Evolutionary conservation across 2,329 filamentous ascomycete species (phyloP).

Genomic region (Phoma sp.): DNA sequence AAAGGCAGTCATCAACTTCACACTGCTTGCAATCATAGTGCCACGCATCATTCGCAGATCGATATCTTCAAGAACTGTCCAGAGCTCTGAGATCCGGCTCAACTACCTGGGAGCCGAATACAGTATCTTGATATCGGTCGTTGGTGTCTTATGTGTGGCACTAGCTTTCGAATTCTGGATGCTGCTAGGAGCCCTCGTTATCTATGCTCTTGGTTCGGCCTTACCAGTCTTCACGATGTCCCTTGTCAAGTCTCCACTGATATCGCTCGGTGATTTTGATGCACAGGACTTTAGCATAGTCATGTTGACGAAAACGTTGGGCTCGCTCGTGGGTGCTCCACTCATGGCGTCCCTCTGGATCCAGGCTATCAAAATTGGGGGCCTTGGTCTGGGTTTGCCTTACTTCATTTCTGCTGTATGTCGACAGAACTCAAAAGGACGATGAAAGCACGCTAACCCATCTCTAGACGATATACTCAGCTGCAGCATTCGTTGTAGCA

Average conservation of each 20-base stretch:
- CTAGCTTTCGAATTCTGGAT: constrained; percentile 41
- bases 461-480: neutral
- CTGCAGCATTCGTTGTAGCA: neutral
- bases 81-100: constrained; percentile 36
- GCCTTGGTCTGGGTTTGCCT: constrained; percentile 40
- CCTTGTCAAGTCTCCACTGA: constrained; percentile 42
- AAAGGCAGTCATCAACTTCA: constrained; percentile 47
- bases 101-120: constrained; percentile 41
- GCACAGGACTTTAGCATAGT: constrained; percentile 47
- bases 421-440: neutral
- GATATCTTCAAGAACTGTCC: constrained; percentile 28
- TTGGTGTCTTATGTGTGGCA: constrained; percentile 44
- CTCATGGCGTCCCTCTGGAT: constrained; percentile 47
- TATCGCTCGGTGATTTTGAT: constrained; percentile 34
- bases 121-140: constrained; percentile 42
- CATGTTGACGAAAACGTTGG: constrained; percentile 46
- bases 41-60: constrained; percentile 42
- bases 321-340: constrained; percentile 45
- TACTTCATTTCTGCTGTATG: constrained; percentile 30
- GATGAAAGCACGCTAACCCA: neutral
- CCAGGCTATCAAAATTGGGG: constrained; percentile 43
- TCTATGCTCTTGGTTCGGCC: constrained; percentile 48
- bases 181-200: constrained; percentile 40
- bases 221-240: constrained; percentile 49
- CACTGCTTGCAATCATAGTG: constrained; percentile 40